Evolutionary conservation across 192 early-diverging fungal species (phyloP).

Genomic region (Funneliformis mosseae): DNA sequence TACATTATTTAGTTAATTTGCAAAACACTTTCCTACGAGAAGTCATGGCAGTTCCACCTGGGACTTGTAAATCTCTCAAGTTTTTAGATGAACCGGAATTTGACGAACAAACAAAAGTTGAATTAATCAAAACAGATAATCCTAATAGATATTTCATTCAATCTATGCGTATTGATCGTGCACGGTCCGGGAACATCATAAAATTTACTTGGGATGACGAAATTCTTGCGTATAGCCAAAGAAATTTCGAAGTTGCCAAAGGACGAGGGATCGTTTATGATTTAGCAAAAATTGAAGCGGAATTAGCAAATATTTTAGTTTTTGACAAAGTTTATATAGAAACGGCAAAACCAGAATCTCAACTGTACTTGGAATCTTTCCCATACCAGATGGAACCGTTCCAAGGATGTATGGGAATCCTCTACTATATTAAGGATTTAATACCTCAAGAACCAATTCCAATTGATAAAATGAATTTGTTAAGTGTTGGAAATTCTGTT

Average conservation of each 20-base stretch:
- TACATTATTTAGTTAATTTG: constrained; percentile 14
- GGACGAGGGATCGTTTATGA: constrained; percentile 15
- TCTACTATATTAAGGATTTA: constrained; percentile 15
- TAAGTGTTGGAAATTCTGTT: not conserved
- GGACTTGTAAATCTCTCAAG: constrained; percentile 1
- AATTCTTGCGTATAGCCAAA: constrained; percentile 26
- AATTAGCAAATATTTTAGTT: constrained; percentile 24
- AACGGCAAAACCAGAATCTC: not conserved
- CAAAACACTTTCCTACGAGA: constrained; percentile 33
- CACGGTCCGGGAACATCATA: not conserved
- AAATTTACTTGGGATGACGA: constrained; percentile 22
- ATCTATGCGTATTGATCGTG: constrained; percentile 4
- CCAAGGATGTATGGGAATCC: constrained; percentile 15
- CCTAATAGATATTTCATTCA: not conserved
- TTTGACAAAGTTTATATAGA: constrained; percentile 23
- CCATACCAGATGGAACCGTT: constrained; percentile 33
- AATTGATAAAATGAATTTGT: not conserved
- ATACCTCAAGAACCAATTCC: constrained; percentile 29
- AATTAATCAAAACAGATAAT: too few species aligned
- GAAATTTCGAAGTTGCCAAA: not conserved
- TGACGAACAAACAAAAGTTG: not conserved
- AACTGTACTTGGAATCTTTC: constrained; percentile 8
- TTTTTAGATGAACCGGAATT: not conserved
- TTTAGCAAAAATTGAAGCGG: constrained; percentile 26
- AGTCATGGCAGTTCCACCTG: not conserved